These are phyloP conservation scores for Aspergillus sp. DNA, from an alignment of 2,329 filamentous ascomycete genomes.

Conservation along the genomic window DNA sequence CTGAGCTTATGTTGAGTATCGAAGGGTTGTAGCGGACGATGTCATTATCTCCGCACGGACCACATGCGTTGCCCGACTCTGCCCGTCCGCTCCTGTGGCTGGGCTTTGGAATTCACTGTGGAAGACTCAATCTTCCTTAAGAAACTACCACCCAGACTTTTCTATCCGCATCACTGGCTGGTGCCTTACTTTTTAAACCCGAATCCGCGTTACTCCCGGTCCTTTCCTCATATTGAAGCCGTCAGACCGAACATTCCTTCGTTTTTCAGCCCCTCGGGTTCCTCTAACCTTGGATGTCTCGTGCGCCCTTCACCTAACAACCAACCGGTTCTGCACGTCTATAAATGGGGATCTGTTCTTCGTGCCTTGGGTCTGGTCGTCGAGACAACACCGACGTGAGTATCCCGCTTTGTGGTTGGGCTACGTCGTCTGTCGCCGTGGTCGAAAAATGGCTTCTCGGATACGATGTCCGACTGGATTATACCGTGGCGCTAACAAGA, in stretches of 20 bases:
- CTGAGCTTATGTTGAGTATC: neutral
- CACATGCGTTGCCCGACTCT: constrained; percentile 3
- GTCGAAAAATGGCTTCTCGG: neutral
- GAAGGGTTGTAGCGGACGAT: neutral
- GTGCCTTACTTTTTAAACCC: constrained; percentile 1
- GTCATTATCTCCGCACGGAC: constrained; percentile 6
- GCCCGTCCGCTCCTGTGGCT: neutral
- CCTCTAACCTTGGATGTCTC: constrained; percentile 12
- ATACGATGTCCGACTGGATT: neutral
- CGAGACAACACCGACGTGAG: constrained; percentile 40
- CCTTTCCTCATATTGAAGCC: neutral
- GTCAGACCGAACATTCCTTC: neutral
- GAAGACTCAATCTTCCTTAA: neutral
- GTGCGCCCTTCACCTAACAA: constrained; percentile 8
- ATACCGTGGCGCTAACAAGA: neutral
- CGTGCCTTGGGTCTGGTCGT: constrained; percentile 42
- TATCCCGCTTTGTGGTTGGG: neutral
- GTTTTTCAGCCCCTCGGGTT: neutral
- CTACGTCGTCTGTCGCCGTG: neutral
- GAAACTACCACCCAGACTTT: neutral
- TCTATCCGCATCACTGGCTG: constrained; percentile 14
- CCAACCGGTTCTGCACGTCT: neutral
- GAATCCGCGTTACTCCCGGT: neutral
- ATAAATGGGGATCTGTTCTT: constrained; percentile 47
- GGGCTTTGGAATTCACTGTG: neutral